Evolutionary conservation across 108 stramenopile genomes (phyloP).

Genomic region (Bacterosira constricta): DNA sequence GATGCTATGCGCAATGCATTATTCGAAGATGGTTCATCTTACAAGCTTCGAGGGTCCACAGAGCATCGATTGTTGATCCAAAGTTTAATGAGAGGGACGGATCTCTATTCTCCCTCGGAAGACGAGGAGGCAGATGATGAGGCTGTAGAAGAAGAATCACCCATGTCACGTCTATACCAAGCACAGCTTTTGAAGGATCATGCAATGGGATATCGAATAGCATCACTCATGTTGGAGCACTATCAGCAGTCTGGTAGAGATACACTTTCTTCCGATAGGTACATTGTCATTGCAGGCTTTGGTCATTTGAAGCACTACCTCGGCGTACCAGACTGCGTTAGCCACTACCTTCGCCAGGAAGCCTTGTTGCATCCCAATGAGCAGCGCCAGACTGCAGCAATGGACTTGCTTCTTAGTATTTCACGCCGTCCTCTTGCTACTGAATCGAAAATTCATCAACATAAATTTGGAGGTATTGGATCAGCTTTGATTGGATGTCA

Average conservation of each 20-base stretch:
- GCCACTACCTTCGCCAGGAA: conserved; percentile 12
- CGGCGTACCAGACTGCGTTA: conserved; percentile 41
- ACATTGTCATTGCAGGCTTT: conserved; percentile 37
- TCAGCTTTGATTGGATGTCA: conserved; percentile 38
- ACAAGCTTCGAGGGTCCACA: conserved; percentile 12
- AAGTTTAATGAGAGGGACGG: conserved; percentile 35
- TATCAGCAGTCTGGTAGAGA: background rate
- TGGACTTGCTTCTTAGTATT: conserved; percentile 32
- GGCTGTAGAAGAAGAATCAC: conserved; percentile 14
- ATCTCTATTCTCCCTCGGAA: conserved; percentile 31
- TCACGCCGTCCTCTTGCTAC: background rate
- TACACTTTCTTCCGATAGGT: conserved; percentile 27
- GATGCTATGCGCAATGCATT: conserved; percentile 35
- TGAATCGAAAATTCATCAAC: background rate
- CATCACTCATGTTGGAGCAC: conserved; percentile 38
- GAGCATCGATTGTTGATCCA: conserved; percentile 38
- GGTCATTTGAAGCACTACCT: conserved; percentile 38
- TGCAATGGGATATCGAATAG: conserved; percentile 67
- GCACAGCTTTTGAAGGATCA: conserved; percentile 79
- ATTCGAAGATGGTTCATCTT: conserved; percentile 5
- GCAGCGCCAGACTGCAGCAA: background rate
- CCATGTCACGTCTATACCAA: conserved; percentile 36
- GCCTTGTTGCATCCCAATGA: conserved; percentile 8
- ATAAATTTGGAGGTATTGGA: conserved; percentile 10
- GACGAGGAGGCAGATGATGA: background rate